Conservation (phyloP, 2,329 filamentous ascomycete genomes). For the Microdochium paspali region DNA sequence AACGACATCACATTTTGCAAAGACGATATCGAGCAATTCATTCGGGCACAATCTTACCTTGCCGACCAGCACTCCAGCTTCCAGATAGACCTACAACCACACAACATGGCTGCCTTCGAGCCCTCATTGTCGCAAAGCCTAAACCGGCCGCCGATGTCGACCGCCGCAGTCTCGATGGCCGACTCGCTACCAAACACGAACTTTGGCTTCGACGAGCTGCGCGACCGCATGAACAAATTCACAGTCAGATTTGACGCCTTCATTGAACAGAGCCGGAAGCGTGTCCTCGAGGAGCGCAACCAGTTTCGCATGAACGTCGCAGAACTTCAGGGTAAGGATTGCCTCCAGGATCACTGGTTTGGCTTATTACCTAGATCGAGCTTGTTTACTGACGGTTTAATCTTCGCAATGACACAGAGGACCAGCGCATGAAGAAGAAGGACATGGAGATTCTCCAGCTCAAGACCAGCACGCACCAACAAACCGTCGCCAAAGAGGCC, state of each 20-base stretch:
- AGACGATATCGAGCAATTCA: no score
- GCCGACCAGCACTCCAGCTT: no score
- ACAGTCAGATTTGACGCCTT: slow-evolving; percentile 86
- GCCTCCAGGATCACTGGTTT: not conserved
- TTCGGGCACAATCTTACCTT: no score
- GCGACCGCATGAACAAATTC: slow-evolving; percentile 91
- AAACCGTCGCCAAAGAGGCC: slow-evolving; percentile 67
- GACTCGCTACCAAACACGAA: slow-evolving; percentile 81
- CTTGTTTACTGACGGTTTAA: not conserved
- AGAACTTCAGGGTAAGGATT: slow-evolving; percentile 69
- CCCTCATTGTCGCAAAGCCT: slow-evolving; percentile 58
- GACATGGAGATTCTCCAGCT: slow-evolving; percentile 76
- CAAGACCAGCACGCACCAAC: slow-evolving; percentile 61
- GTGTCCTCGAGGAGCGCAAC: slow-evolving; percentile 86
- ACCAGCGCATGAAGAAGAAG: slow-evolving; percentile 80
- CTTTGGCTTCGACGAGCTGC: slow-evolving; percentile 92
- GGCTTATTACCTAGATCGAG: no score
- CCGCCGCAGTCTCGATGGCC: slow-evolving; percentile 56
- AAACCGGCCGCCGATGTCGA: slow-evolving; percentile 46
- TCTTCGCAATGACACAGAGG: slow-evolving; percentile 55
- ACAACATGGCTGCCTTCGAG: slow-evolving; percentile 53
- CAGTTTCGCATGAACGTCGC: slow-evolving; percentile 85
- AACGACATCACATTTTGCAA: not conserved
- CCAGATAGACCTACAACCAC: not conserved
- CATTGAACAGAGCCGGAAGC: slow-evolving; percentile 83